Percentiles rank a stretch among this genome's conserved stretches.
Evolutionary conservation across 2,329 filamentous ascomycete species (phyloP).

Genomic region (Microdochium paspali): DNA sequence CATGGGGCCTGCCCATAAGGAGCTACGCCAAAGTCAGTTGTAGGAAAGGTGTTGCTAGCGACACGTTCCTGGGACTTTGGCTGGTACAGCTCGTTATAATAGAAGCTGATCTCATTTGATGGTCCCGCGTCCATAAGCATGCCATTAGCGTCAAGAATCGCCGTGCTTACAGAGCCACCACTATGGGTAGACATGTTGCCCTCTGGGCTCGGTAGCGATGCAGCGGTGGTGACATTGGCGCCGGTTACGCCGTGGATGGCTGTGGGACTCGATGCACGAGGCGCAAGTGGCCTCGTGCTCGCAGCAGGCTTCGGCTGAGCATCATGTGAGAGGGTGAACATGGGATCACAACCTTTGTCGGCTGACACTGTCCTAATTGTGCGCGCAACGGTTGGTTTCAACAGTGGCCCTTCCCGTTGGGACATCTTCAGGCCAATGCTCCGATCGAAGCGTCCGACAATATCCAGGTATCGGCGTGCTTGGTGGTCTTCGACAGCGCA

Average conservation of each 20-base stretch:
- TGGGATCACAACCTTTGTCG: neutral
- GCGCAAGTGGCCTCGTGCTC: neutral
- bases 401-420: neutral
- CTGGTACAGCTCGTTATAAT: neutral
- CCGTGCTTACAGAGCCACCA: neutral
- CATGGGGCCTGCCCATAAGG: neutral
- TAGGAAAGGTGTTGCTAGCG: neutral
- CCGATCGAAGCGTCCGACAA: slow-evolving; percentile 38
- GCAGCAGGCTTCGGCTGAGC: neutral
- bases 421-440: neutral
- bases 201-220: neutral
- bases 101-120: neutral
- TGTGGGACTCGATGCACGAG: neutral
- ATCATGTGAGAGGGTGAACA: neutral
- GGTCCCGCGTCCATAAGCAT: neutral
- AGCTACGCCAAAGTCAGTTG: too few species aligned
- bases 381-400: neutral
- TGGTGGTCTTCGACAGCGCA: slow-evolving; percentile 38
- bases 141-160: neutral
- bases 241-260: neutral
- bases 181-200: neutral
- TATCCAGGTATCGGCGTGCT: slow-evolving; percentile 37
- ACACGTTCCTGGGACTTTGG: neutral
- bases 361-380: neutral
- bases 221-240: neutral